Evolutionary conservation across 2,329 filamentous ascomycete species (phyloP), one percentile per base, ranked within the genome.

Genomic region (Tolypocladium cylindrosporum): DNA sequence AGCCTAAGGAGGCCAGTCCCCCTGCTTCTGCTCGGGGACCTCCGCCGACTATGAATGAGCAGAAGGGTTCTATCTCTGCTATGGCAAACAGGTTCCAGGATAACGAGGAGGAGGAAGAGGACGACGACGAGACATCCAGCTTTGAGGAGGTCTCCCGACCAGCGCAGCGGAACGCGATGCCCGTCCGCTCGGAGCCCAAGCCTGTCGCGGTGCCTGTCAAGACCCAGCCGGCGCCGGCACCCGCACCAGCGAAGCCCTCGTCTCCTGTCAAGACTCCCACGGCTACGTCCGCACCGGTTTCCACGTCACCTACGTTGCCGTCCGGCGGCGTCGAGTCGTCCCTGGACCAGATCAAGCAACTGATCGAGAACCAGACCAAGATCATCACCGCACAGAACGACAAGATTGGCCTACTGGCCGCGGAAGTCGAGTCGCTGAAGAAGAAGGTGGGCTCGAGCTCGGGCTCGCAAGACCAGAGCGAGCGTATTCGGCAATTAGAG

Each of bases 1-100:
- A 75, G 39, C 72, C 79, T 14, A 83, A 83, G 72, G 79, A 85
- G 64, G 78, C 82, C 2, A 77, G 79, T 51, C 78, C 85, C 10
- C 75, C 76, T 14, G 72, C 76, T 8, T 72, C 61, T 52, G 58
- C 62, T 39, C 70, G 72, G 53, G 66, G 75, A 36, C 77, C 82
- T 42, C 85, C 88, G 41, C 86, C 87, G 13, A 86, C 84, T 1
- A 83, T 95, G 75, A 88, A 86, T 62, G 90, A 95, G 62, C 93
- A 96, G 75, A 91, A 94, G 71, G 83, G 83, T 36, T 95, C 91
- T 14, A 94, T 97, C 74, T 84, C 91, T 24, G 85, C 85, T 57
- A 87, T 94, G 79, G 92, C 91, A 11, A 86, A 83, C 71, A 96
- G 90, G 73, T 97, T 90, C 74, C 88, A 91, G 65, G 91, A 96